Conservation (phyloP, 164 flowering plant species). For the Tetrastigma voinierianum region DNA sequence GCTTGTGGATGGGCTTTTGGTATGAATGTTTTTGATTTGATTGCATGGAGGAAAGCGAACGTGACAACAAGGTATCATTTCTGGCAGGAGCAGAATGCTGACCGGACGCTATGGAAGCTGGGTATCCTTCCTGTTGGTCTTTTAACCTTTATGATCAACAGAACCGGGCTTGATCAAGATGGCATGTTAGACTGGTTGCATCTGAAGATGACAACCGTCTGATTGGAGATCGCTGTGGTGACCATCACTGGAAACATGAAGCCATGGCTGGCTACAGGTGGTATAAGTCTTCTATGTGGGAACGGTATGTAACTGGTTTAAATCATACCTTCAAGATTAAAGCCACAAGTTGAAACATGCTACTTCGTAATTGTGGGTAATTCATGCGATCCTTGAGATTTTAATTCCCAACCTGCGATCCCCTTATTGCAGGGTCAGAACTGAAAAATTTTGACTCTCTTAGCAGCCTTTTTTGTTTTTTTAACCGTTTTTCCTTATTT, state of each 20-base stretch:
- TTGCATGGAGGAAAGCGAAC: constrained; percentile 70
- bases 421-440: constrained; percentile 30
- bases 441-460: constrained; percentile 26
- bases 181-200: constrained; percentile 92
- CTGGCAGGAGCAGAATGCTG: constrained; percentile 78
- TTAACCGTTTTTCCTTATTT: background rate
- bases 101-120: constrained; percentile 61
- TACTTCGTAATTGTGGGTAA: constrained; percentile 8
- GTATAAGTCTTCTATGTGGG: constrained; percentile 80
- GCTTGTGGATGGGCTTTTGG: constrained; percentile 94
- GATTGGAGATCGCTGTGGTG: constrained; percentile 81
- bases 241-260: constrained; percentile 82
- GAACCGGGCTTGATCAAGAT: constrained; percentile 89
- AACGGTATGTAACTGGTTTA: constrained; percentile 59
- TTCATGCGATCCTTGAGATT: constrained; percentile 9
- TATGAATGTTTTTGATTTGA: constrained; percentile 83
- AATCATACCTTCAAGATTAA: constrained; percentile 63
- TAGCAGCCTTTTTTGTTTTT: constrained; percentile 19
- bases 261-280: constrained; percentile 78
- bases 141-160: constrained; percentile 67
- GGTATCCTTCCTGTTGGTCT: constrained; percentile 87
- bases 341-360: constrained; percentile 32
- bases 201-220: constrained; percentile 65
- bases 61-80: constrained; percentile 71
- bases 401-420: constrained; percentile 6